Conservation (phyloP, 495 filamentous ascomycete genomes). For the Aspergillus nidulans region DNA sequence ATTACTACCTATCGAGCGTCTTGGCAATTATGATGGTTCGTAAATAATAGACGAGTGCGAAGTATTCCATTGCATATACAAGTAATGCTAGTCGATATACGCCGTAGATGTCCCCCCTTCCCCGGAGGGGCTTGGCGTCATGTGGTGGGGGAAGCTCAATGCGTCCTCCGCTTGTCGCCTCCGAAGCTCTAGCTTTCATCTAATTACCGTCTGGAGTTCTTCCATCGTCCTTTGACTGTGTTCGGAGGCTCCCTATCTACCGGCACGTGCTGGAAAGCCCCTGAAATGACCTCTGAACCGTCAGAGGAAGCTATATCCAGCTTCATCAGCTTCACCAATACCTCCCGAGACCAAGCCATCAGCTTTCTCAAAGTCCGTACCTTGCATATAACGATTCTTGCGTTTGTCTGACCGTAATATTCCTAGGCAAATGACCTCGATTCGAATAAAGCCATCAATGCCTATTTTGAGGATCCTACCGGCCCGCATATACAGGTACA, state of each 20-base stretch:
- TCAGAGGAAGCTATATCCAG: slow-evolving; percentile 41
- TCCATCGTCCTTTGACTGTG: not conserved
- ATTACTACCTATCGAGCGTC: too few relatives aligned
- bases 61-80: too few relatives aligned
- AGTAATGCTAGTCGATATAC: too few relatives aligned
- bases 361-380: slow-evolving; percentile 40
- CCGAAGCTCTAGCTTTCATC: not conserved
- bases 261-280: not conserved
- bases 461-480: slow-evolving; percentile 49
- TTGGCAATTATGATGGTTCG: too few relatives aligned
- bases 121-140: slow-evolving; percentile 22
- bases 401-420: slow-evolving; percentile 6
- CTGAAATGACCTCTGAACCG: slow-evolving; percentile 41
- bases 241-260: not conserved
- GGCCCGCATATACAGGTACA: slow-evolving; percentile 32
- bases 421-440: slow-evolving; percentile 45
- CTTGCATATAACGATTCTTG: not conserved
- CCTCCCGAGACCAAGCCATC: slow-evolving; percentile 42
- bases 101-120: not conserved
- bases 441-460: slow-evolving; percentile 48
- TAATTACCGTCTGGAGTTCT: not conserved
- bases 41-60: too few relatives aligned
- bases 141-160: slow-evolving; percentile 38
- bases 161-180: not conserved
- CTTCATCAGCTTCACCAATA: slow-evolving; percentile 45